Base-by-base conservation (phyloP, 75 land plant genomes). In the Sequoia sempervirens region DNA sequence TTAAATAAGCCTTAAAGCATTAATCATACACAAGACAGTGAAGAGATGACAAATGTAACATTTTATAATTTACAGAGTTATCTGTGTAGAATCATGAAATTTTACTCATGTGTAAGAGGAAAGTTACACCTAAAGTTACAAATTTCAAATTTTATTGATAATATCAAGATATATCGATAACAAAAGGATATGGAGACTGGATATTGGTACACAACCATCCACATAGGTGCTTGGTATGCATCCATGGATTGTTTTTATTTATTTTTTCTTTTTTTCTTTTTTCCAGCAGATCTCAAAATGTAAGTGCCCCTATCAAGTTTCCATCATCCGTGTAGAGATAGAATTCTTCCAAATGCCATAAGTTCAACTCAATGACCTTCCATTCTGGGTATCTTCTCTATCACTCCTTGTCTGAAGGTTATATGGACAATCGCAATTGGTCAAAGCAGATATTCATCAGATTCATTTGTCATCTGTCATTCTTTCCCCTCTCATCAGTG, bases 141-240 rank as follows among this genome's bases (percentile, higher is more conserved):
- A 61, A 23, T 61, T 61, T 61, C 66, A 61, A 61, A 23, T 6
- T 14, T 78, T 83, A 82, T 82, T 64, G 38, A 82, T 5, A 52
- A 82, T 30, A 82, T 61, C 46, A 53, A 82, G 14, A 53, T 5
- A 56, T 38, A 54, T 30, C 2, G 17, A 13, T 23, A 38, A 52
- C 37, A 34, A 8, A 18, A n/a, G 15, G 18, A 37, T 47, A 20
- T 2, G 5, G 23, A 40, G 36, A 40, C 43, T 37, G 79, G n/a
- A 37, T 17, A 76, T 36, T 36, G 26, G 10, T 40, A 36, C 79
- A 76, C 41, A 9, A 18, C 34, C 79, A 7, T 40, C 66, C 26
- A 61, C 66, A 6, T 6, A 61, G 66, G n/a, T 26, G 9, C n/a
- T 23, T 20, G 66, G 28, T 5, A 23, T 6, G 20, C 66, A 50